Conservation (phyloP, 345 rosid species). For the Dipteronia sinensis region DNA sequence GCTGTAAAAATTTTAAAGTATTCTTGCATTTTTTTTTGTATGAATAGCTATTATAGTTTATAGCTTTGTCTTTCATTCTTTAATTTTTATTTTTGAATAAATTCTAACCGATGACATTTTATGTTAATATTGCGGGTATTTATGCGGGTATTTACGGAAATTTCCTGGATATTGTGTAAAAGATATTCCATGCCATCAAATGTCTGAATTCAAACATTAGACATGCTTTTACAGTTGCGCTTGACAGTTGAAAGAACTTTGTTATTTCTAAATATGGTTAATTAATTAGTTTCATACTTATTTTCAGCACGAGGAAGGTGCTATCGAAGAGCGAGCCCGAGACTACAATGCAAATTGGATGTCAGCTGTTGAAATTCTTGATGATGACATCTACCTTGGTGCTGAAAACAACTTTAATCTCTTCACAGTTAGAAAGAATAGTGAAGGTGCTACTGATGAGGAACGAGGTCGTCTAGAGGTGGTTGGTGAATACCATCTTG, state of each 20-base stretch:
- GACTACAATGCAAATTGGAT: conserved; percentile 93
- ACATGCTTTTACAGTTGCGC: not conserved
- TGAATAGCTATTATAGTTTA: too few relatives aligned
- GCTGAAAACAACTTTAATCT: conserved; percentile 84
- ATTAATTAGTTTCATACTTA: conserved; percentile 19
- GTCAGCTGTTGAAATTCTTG: conserved; percentile 91
- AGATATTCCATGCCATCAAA: not conserved
- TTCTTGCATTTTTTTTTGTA: too few relatives aligned
- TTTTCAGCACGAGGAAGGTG: conserved; percentile 87
- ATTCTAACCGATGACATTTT: too few relatives aligned
- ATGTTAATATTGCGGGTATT: too few relatives aligned
- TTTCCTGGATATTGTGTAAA: too few relatives aligned
- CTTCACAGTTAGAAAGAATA: conserved; percentile 80
- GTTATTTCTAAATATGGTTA: not conserved
- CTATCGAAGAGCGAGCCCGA: conserved; percentile 84
- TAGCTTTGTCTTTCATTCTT: too few relatives aligned
- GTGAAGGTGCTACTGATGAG: conserved; percentile 89
- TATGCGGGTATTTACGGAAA: too few relatives aligned
- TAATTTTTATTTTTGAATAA: too few relatives aligned
- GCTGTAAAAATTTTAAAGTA: too few relatives aligned
- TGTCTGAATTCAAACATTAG: not conserved
- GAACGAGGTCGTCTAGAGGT: conserved; percentile 84
- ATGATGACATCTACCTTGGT: conserved; percentile 82
- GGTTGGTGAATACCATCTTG: conserved; percentile 89
- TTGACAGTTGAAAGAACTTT: not conserved